Percentiles rank a stretch among this genome's conserved stretches.
These are phyloP conservation scores for Chlamydomonas applanata DNA, from an alignment of 139 green algal genomes.

Conservation along the genomic window DNA sequence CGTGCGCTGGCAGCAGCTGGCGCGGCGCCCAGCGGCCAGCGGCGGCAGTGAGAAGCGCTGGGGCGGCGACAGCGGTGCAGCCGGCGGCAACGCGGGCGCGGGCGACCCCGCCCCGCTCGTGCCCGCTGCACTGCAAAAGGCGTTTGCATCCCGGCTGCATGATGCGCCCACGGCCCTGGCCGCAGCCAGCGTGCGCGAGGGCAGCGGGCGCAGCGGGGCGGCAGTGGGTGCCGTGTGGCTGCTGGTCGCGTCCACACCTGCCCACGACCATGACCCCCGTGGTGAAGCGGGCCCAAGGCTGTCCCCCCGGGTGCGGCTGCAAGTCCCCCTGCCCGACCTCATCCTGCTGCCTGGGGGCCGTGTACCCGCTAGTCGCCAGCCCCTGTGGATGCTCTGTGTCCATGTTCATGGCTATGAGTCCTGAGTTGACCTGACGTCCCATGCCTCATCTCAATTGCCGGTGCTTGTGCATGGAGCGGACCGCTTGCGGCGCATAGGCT, in stretches of 20 bases:
- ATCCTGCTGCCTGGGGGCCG: background rate
- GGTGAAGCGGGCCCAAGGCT: background rate
- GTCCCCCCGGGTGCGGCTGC: background rate
- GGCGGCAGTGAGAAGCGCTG: too few species aligned
- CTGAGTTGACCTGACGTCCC: too few species aligned
- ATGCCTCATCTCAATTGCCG: too few species aligned
- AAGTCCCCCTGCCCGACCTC: background rate
- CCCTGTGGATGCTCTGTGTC: background rate
- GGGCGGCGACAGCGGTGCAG: too few species aligned
- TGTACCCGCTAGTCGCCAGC: background rate
- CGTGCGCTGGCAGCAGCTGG: background rate
- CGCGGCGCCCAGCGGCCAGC: background rate
- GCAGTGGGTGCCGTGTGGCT: background rate
- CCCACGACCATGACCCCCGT: background rate
- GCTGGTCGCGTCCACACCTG: background rate
- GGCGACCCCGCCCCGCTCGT: too few species aligned
- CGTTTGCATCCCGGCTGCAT: too few species aligned
- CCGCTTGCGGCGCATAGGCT: too few species aligned
- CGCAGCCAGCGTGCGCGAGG: too few species aligned
- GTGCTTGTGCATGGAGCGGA: too few species aligned
- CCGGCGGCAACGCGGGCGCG: too few species aligned
- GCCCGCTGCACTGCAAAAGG: too few species aligned
- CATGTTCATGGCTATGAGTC: background rate
- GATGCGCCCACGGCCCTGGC: too few species aligned
- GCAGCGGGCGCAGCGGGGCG: background rate